A percentile compares a stretch with the other conserved stretches of the same genome.
These are phyloP conservation scores for Fistulina hepatica DNA, from an alignment of 1,284 basidiomycete genomes.

Conservation along the genomic window DNA sequence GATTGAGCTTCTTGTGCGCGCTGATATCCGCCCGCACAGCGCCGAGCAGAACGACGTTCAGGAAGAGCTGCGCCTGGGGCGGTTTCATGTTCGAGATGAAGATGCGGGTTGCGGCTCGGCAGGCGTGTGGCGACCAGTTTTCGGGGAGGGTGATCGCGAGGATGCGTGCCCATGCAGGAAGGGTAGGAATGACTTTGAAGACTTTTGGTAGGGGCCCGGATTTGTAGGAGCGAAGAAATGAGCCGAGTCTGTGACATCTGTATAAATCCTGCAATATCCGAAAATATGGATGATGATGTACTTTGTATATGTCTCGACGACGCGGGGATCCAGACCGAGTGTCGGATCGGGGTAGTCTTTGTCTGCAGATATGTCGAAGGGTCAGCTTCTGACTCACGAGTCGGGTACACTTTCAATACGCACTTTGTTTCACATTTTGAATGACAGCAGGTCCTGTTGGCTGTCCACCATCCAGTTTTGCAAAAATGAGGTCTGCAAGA, in stretches of 20 bases:
- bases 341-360: constrained; percentile 71
- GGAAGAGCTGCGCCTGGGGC: constrained; percentile 87
- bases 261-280: not conserved
- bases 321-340: constrained; percentile 91
- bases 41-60: constrained; percentile 87
- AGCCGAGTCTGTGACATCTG: constrained; percentile 56
- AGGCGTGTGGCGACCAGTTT: constrained; percentile 93
- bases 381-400: constrained; percentile 2
- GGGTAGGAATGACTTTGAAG: constrained; percentile 96
- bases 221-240: constrained; percentile 84
- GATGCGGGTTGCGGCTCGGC: constrained; percentile 87
- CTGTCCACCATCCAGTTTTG: constrained; percentile 68
- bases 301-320: constrained; percentile 95
- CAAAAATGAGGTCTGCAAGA: constrained; percentile 92
- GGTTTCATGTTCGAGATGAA: constrained; percentile 98
- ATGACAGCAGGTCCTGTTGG: constrained; percentile 39
- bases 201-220: constrained; percentile 94
- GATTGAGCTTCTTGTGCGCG: constrained; percentile 79
- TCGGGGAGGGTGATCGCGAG: constrained; percentile 89
- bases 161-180: constrained; percentile 93
- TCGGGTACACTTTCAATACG: constrained; percentile 7
- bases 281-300: constrained; percentile 28
- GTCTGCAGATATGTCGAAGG: constrained; percentile 27
- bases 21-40: constrained; percentile 87
- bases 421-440: constrained; percentile 50